Conservation (phyloP, 2,329 filamentous ascomycete genomes). For the Lojkania enalia region DNA sequence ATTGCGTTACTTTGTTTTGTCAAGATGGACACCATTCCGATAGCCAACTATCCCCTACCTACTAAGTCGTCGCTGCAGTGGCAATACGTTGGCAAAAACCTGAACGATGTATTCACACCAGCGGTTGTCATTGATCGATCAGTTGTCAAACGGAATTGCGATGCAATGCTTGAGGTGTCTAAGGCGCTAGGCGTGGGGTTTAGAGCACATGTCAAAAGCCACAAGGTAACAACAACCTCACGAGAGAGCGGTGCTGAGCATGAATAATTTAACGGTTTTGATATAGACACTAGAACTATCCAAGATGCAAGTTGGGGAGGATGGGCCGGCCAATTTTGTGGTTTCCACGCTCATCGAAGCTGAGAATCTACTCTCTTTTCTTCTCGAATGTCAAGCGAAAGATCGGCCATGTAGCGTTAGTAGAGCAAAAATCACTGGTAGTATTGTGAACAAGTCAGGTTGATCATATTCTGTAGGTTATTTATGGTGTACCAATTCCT, state of each 20-base stretch:
- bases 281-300: slow-evolving; percentile 67
- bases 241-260: not conserved
- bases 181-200: slow-evolving; percentile 65
- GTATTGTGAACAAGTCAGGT: too few relatives aligned
- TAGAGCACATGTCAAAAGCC: slow-evolving; percentile 79
- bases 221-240: slow-evolving; percentile 62
- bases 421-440: too few relatives aligned
- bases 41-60: slow-evolving; percentile 24
- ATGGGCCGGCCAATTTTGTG: slow-evolving; percentile 62
- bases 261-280: not conserved
- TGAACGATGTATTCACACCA: slow-evolving; percentile 66
- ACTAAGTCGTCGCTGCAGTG: slow-evolving; percentile 9
- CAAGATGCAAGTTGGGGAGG: slow-evolving; percentile 68
- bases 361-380: slow-evolving; percentile 65
- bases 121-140: slow-evolving; percentile 69
- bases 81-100: slow-evolving; percentile 61
- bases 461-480: slow-evolving; percentile 50
- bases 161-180: slow-evolving; percentile 69
- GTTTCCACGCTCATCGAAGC: slow-evolving; percentile 76
- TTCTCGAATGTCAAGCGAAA: slow-evolving; percentile 60
- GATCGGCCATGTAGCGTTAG: slow-evolving; percentile 64
- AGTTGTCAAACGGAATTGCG: slow-evolving; percentile 68
- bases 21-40: not conserved
- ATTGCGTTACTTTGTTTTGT: too few relatives aligned
- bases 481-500: slow-evolving; percentile 73